Evolutionary conservation across 163 green algal species (phyloP).

Genomic region (Scenedesmus sp.): DNA sequence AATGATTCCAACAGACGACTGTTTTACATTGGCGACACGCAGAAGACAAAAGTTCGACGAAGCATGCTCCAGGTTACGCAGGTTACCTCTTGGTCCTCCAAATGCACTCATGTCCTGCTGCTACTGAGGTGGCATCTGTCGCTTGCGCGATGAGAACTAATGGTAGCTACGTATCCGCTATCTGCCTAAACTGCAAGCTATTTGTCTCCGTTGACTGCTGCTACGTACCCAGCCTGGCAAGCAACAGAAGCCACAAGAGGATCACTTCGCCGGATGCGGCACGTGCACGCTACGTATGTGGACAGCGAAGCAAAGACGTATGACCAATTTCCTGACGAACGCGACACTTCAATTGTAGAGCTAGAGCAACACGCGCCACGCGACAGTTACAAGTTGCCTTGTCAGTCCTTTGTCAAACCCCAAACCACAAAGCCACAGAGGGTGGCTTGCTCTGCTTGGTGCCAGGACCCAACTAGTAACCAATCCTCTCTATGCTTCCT

Average conservation of each 20-base stretch:
- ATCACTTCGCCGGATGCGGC: neutral
- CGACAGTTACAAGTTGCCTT: too few species aligned
- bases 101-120: constrained; percentile 67
- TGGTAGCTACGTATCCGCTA: too few species aligned
- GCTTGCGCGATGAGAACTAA: neutral
- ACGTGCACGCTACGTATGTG: neutral
- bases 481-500: too few species aligned
- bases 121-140: neutral
- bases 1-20: neutral
- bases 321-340: too few species aligned
- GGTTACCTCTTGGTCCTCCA: constrained; percentile 68
- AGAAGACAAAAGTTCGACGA: neutral
- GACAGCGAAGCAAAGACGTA: too few species aligned
- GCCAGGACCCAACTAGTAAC: neutral
- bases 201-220: neutral
- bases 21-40: neutral
- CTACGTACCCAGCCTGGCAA: neutral
- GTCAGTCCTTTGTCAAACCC: too few species aligned
- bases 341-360: too few species aligned
- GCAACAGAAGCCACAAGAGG: neutral
- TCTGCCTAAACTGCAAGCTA: too few species aligned
- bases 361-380: too few species aligned
- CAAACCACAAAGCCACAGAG: neutral
- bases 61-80: neutral
- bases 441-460: neutral